Percentiles rank a stretch among this genome's conserved stretches.
Evolutionary conservation across 2,329 filamentous ascomycete genomes (phyloP).

Genomic region (Pseudogymnoascus pannorum): DNA sequence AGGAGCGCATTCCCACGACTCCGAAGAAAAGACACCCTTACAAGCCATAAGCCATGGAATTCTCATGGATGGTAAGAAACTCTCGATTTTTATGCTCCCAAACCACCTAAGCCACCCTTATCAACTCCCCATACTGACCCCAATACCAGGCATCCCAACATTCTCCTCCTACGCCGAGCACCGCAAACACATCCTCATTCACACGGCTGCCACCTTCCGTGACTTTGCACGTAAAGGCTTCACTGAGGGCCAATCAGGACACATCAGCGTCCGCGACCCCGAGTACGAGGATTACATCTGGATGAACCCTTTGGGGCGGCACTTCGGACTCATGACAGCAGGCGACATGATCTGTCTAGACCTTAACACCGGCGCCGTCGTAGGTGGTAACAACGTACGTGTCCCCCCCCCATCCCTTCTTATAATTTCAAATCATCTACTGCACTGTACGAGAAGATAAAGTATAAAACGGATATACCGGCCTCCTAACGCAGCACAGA

Average conservation of each 20-base stretch:
- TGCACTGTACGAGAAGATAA: too few species aligned
- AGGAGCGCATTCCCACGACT: slow-evolving; percentile 3
- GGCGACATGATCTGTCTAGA: slow-evolving; percentile 62
- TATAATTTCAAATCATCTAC: neutral
- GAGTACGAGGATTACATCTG: slow-evolving; percentile 56
- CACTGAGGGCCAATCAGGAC: slow-evolving; percentile 61
- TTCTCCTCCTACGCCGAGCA: slow-evolving; percentile 48
- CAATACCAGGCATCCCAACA: slow-evolving; percentile 46
- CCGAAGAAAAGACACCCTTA: slow-evolving; percentile 25
- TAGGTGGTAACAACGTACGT: slow-evolving; percentile 49
- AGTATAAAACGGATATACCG: too few species aligned
- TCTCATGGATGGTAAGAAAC: slow-evolving; percentile 21
- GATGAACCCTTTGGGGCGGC: slow-evolving; percentile 60
- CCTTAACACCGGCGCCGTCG: slow-evolving; percentile 48
- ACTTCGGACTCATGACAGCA: slow-evolving; percentile 58
- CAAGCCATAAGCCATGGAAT: slow-evolving; percentile 29
- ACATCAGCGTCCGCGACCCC: slow-evolving; percentile 61
- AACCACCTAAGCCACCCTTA: too few species aligned
- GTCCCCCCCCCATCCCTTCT: neutral
- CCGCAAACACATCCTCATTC: slow-evolving; percentile 55
- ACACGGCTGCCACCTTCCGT: slow-evolving; percentile 63
- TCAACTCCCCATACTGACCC: slow-evolving; percentile 9
- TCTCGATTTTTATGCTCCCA: neutral
- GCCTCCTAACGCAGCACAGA: slow-evolving; percentile 20
- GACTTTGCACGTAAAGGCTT: slow-evolving; percentile 59